Base-by-base conservation (phyloP, 2,329 filamentous ascomycete genomes). In the Penicillium hesseltinei region DNA sequence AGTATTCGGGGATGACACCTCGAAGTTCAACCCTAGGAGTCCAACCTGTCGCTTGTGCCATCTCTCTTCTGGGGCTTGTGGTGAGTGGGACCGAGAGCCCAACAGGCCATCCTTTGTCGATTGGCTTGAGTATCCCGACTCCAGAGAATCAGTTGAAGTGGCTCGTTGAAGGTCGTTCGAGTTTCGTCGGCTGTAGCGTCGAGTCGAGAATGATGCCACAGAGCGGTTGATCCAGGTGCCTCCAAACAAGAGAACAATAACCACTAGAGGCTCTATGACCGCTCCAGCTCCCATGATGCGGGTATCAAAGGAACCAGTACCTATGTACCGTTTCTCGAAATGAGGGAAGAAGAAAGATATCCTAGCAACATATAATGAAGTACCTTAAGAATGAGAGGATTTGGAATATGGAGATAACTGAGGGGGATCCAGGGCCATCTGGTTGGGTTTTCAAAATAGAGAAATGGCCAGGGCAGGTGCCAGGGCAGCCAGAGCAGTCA, bases 1-100 rank as follows among this genome's bases (percentile, higher is more conserved):
- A 1, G 86, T 88, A 69, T 89, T 87, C 2, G 87, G 86, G 19
- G 84, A 83, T 6, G 76, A 76, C 21, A 88, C 76, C 33, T 79
- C 75, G 46, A 70, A 78, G 51, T 71, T 75, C 62, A 78, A 76
- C 1, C 75, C 75, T 33, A 81, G 73, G 8, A 85, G 57, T 5
- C 73, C 65, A 35, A 86, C 59, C 48, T 78, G 73, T 54, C 84
- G 73, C 65, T 75, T 78, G 62, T 79, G 75, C 82, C 82, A 84
- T 71, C 69, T 72, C 2, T 75, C 71, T 58, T 82, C 79, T 38
- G 77, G 69, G 10, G 64, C 59, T 17, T 69, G 62, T 8, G 77
- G 79, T 3, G 78, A 62, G 25, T 70, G 59, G 48, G 66, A 58
- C 61, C 63, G 65, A 35, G 62, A 54, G 21, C 64, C 61, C 40